Conservation (phyloP, 305 asterid genomes). For the Solanum hybrid region DNA sequence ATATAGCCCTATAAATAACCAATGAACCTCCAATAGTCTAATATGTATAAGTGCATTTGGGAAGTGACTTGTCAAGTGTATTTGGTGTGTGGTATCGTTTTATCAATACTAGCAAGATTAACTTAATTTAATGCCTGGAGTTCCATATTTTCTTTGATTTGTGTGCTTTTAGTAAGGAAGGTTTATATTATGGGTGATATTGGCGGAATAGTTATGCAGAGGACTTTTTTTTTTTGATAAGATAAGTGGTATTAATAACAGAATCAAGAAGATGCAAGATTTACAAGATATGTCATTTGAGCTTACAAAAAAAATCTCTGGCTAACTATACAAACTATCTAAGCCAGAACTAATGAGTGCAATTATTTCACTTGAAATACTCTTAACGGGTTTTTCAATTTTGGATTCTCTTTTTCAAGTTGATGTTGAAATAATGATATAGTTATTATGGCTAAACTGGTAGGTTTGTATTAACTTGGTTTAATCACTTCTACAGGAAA, state of each 20-base stretch:
- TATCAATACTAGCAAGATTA: neutral
- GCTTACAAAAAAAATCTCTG: no score
- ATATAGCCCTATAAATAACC: neutral
- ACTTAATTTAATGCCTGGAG: neutral
- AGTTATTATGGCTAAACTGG: neutral
- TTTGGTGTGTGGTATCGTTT: neutral
- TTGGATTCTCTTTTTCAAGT: neutral
- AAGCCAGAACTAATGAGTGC: neutral
- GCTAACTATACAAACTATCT: no score
- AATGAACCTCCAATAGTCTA: neutral
- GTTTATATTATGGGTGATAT: neutral
- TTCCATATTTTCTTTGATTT: neutral
- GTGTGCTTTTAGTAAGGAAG: neutral
- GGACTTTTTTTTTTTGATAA: no score
- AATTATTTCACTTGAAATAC: neutral
- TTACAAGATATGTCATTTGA: no score
- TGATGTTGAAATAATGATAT: neutral
- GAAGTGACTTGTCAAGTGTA: neutral
- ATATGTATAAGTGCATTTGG: neutral
- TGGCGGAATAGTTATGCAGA: neutral
- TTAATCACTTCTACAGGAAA: neutral
- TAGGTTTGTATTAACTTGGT: neutral
- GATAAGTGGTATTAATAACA: no score
- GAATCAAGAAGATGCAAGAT: no score
- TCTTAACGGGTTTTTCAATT: neutral